Base-by-base conservation (phyloP, 768 basidiomycete species). In the Lactarius psammicola region DNA sequence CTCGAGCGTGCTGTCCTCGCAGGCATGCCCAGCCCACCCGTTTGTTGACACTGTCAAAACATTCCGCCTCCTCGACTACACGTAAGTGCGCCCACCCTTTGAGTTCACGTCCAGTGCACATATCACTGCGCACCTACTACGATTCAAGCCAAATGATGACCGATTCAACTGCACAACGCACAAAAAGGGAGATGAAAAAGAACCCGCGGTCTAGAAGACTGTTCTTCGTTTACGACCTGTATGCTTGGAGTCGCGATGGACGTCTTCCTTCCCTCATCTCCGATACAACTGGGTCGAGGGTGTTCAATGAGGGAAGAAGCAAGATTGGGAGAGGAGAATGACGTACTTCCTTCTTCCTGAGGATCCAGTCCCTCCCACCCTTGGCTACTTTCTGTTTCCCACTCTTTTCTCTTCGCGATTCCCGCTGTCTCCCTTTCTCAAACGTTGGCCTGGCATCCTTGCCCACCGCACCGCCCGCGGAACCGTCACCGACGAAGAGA, bases 291-390 rank as follows among this genome's bases (percentile, higher is more conserved):
- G 68, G 15, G 38, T 38, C 1, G 40, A 31, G 46, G n/a, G n/a
- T n/a, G n/a, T n/a, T n/a, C n/a, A n/a, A n/a, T n/a, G n/a, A n/a
- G n/a, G n/a, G n/a, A n/a, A n/a, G n/a, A n/a, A n/a, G n/a, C n/a
- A n/a, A n/a, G n/a, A n/a, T n/a, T n/a, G n/a, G n/a, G n/a, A n/a
- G n/a, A n/a, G n/a, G 57, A 62, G 38, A 26, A 64, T 7, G 10
- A 72, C 82, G 62, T 67, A 90, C 94, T 83, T 96, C 92, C 84
- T 98, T 99, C 81, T 99, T 99, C 78, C 87, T 90, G 72, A 97
- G 73, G 66, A 98, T 94, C 94, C 95, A 98, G 68, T 96, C 92
- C 74, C 81, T 87, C 40, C 65, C 65, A n/a, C n/a, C n/a, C n/a
- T n/a, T n/a, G n/a, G n/a, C n/a, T n/a, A 72, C 88, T 87, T 72